Evolutionary conservation across 1,139 yeast species (phyloP), one percentile per base, ranked within the genome.

Genomic region (Nadsonia commutata): DNA sequence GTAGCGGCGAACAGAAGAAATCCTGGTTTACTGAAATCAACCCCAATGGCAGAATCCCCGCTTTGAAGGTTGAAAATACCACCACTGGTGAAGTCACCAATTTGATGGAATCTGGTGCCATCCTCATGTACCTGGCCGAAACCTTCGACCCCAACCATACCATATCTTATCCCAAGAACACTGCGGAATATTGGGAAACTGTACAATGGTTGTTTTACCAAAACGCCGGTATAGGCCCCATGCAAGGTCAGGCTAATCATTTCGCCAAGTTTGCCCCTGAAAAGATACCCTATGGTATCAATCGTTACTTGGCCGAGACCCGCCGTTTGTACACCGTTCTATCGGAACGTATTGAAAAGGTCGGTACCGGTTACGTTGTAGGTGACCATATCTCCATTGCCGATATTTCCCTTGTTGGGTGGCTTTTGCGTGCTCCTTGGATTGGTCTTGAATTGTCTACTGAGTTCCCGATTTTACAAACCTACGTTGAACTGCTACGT

Each of bases 41-140:
- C 54, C 78, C 79, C 21, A 76, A 77, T 52, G 82, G 83, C 16
- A 64, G 78, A 49, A 73, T 77, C 45, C 84, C 84, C 17, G 67
- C 75, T 1, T 56, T 78, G 18, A 65, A 67, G 2, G 33, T 27
- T 27, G 33, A 27, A 27, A 78, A 75, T 52, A 71, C 60, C 39
- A 63, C 65, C 7, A 23, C 40, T 11, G 49, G 45, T 43, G 9
- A 53, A 47, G 45, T 59, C 52, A 48, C 53, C 38, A 43, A 67
- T 13, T 52, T 77, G 40, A 67, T 70, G 52, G 83, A 78, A 58
- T 66, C 78, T 31, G 81, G 71, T 20, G 80, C 81, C 17, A 76
- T 77, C 48, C 55, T 77, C 57, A 63, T 65, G 48, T 77, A 75
- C 52, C 57, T 77, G 40, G 74, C 70, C 41, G 80, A 74, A 47